Base-by-base conservation (phyloP, 306 rosid species). In the Alnus rubra region DNA sequence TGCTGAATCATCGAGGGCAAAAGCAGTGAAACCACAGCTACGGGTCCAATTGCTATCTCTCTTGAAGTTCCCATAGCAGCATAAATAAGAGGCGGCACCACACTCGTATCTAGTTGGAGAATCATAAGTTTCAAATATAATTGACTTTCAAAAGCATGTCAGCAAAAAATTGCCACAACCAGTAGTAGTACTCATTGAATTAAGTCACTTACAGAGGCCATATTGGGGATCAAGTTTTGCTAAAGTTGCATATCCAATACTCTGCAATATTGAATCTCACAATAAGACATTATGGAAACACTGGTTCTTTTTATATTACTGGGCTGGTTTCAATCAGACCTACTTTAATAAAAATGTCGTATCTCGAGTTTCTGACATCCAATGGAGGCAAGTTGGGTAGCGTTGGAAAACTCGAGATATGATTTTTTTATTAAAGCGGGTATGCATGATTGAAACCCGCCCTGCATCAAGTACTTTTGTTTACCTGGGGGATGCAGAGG, bases 51-150 rank as follows among this genome's bases (percentile, higher is more conserved):
- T 37, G 98, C 97, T 69, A 90, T 86, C 76, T 94, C 92, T 79
- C 94, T 87, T 0, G 98, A 92, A 16, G 86, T 90, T 76, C 98
- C 98, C 94, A 92, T 89, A n/a, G 89, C 87, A 74, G 97, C 94
- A 69, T 94, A 94, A 68, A 94, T 85, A 14, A 94, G 86, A 2
- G 98, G 98, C 56, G 98, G 98, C 12, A 94, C 97, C 55, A 94
- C 89, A 79, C 97, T 94, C 15, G 98, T 89, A 70, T 94, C 98
- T 94, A 67, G 52, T 49, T 49, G 19, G 42, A 76, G 13, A 18
- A 74, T 72, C 12, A 39, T 64, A 45, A 12, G 37, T 16, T 64
- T 30, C 19, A 11, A 19, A 51, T 30, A 45, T 56, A 48, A n/a
- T 16, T 50, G 45, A 45, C 16, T 5, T 0, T 19, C 68, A 39